phyloP scores from a whole-genome alignment of 2,329 filamentous ascomycete species.

The Alternaria consortialis region DNA sequence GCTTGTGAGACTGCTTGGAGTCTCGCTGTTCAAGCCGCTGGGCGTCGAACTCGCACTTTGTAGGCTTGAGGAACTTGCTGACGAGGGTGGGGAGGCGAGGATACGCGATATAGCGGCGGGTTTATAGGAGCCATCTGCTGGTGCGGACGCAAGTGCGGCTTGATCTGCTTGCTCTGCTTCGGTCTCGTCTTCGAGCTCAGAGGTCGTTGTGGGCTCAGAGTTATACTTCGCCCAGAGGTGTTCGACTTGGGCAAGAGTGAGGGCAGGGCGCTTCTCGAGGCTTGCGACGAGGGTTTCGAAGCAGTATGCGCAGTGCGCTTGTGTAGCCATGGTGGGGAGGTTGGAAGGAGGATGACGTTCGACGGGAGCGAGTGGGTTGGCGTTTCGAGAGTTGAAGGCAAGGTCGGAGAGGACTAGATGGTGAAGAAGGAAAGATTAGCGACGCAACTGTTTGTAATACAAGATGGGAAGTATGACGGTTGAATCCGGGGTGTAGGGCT shows the following conservation, averaged over 20 bases:
- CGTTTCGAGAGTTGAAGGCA: background rate
- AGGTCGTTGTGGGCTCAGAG: slow-evolving; percentile 29
- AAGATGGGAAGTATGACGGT: slow-evolving; percentile 16
- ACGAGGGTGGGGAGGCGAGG: slow-evolving; percentile 54
- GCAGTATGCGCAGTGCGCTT: slow-evolving; percentile 88
- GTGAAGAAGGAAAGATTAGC: background rate
- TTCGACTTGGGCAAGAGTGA: slow-evolving; percentile 75
- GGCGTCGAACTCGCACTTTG: slow-evolving; percentile 59
- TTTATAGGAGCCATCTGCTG: slow-evolving; percentile 43
- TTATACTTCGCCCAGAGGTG: slow-evolving; percentile 70
- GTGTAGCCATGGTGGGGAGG: slow-evolving; percentile 73
- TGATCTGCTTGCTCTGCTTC: slow-evolving; percentile 8
- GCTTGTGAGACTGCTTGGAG: slow-evolving; percentile 55
- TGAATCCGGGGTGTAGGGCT: slow-evolving; percentile 16
- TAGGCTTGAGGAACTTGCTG: slow-evolving; percentile 55
- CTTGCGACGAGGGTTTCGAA: slow-evolving; percentile 85
- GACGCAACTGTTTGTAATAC: background rate
- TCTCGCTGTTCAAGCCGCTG: slow-evolving; percentile 51
- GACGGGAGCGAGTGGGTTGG: background rate
- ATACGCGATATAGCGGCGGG: slow-evolving; percentile 58
- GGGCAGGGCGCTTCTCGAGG: slow-evolving; percentile 73
- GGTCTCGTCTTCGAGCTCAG: slow-evolving; percentile 15
- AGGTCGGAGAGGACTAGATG: slow-evolving; percentile 2
- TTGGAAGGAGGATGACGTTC: slow-evolving; percentile 1
- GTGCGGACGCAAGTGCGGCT: slow-evolving; percentile 8